Base-by-base conservation (phyloP, 495 filamentous ascomycete genomes). In the Penicillium atrosanguineum region DNA sequence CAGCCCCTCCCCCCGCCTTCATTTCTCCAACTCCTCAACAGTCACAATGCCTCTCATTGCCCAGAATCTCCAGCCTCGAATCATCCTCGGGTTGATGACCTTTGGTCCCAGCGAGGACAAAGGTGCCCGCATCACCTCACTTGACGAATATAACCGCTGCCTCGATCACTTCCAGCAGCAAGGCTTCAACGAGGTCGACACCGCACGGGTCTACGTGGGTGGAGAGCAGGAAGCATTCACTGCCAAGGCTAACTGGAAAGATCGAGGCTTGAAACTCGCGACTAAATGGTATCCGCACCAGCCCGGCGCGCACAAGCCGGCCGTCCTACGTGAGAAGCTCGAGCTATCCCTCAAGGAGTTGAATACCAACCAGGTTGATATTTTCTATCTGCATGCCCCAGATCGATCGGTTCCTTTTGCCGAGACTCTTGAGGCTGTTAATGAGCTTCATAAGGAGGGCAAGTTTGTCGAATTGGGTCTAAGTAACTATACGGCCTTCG, bases 351-450 rank as follows among this genome's bases (percentile, higher is more conserved):
- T 96, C 52, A 82, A 76, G 54, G 89, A 92, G 64, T 69, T 96
- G 28, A 82, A 82, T 8, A 86, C 88, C 1, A 82, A 95, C 43
- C 77, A 74, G 44, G 87, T 96, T 0, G 93, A 97, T 65, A 89
- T 95, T 45, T 88, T 88, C 69, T 96, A 96, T 56, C 77, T 96
- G 8, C 92, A 96, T 68, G 90, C 90, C 4, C 79, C 92, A 4
- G 91, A 96, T 68, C 83, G 90, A 7, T 81, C 79, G 0, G 81
- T 85, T 4, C 88, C 87, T 9, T 96, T 95, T 61, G 81, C 83
- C 4, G 88, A 92, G 58, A 93, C 92, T 0, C 79, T 96, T 28
- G 76, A 83, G 52, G 87, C 83, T 37, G 80, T 90, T 52, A 82
- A 97, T 68, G 78, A 90, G 65, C 70, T 95, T 46, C 89, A 96